Evolutionary conservation across 495 filamentous ascomycete genomes (phyloP).

Genomic region (Neurospora intermedia): DNA sequence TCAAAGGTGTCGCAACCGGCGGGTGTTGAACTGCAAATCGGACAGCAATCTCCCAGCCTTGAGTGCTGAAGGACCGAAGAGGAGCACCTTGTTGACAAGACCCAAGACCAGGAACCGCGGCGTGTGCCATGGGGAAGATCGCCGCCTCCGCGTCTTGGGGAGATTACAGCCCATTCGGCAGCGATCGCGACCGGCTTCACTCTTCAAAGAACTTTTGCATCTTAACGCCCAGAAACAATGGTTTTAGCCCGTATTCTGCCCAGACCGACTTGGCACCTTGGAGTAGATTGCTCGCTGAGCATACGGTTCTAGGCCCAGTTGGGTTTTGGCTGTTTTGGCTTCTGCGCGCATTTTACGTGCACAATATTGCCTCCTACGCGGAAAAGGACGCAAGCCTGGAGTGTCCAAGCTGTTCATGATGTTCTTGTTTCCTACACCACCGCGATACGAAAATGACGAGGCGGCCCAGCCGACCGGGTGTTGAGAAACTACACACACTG

Average conservation of each 20-base stretch:
- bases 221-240: slow-evolving; percentile 19
- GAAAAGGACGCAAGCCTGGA: not conserved
- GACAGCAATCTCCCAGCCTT: not conserved
- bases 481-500: not conserved
- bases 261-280: slow-evolving; percentile 23
- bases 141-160: not conserved
- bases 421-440: not conserved
- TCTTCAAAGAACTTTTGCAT: not conserved
- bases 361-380: not conserved
- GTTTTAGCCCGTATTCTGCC: slow-evolving; percentile 12
- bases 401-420: not conserved
- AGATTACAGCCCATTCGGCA: not conserved
- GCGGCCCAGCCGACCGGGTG: not conserved
- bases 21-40: not conserved
- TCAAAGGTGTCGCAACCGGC: not conserved
- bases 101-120: not conserved
- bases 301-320: not conserved
- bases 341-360: not conserved
- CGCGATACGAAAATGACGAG: not conserved
- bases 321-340: not conserved
- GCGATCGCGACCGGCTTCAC: not conserved
- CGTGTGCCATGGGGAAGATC: not conserved
- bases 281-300: slow-evolving; percentile 20
- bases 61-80: not conserved
- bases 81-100: not conserved